These are phyloP conservation scores for Fraxinus excelsior DNA, from an alignment of 257 asterid species.

Conservation along the genomic window DNA sequence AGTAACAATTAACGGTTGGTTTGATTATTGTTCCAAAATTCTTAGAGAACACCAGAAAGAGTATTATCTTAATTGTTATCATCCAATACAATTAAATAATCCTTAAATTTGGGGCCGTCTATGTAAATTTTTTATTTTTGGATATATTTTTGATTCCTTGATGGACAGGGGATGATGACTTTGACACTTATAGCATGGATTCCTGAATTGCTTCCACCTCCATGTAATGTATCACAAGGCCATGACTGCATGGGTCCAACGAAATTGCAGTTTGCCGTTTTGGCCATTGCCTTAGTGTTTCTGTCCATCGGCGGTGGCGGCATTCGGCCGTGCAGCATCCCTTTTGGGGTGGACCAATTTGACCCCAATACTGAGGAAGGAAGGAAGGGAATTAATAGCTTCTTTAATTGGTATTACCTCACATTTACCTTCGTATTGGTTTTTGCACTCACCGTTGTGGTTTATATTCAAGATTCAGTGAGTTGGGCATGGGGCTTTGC, in stretches of 20 bases:
- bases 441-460: conserved; percentile 60
- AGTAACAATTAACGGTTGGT: background rate
- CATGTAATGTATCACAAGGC: conserved; percentile 42
- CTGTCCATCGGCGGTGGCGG: conserved; percentile 73
- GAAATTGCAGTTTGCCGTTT: conserved; percentile 48
- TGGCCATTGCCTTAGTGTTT: conserved; percentile 46
- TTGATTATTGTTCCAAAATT: background rate
- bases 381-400: conserved; percentile 70
- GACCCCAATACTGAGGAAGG: conserved; percentile 66
- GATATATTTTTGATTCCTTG: background rate
- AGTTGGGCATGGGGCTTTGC: conserved; percentile 78
- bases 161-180: conserved; percentile 78
- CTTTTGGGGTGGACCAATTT: conserved; percentile 92
- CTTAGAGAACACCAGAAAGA: background rate
- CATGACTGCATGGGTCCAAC: conserved; percentile 60
- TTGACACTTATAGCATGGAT: conserved; percentile 69
- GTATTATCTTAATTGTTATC: background rate
- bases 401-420: conserved; percentile 90
- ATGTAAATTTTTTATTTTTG: background rate
- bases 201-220: conserved; percentile 67
- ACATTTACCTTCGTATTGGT: conserved; percentile 65
- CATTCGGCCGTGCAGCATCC: conserved; percentile 93
- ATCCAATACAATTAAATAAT: too few relatives aligned
- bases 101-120: background rate
- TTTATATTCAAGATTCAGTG: conserved; percentile 69